Base-by-base conservation (phyloP, 345 rosid species). In the Populus ilicifolia region DNA sequence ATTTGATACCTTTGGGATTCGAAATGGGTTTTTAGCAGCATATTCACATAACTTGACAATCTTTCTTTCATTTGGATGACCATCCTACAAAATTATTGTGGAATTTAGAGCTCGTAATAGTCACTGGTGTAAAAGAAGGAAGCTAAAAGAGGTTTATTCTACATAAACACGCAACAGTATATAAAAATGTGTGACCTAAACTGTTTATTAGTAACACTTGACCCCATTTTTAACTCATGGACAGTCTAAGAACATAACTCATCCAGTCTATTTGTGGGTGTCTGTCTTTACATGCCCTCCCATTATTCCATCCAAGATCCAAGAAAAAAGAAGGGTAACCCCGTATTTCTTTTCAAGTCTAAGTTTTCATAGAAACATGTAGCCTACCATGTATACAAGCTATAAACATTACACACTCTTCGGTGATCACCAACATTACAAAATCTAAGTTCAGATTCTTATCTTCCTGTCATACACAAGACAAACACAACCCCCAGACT, bases 11-110 rank as follows among this genome's bases (percentile, higher is more conserved):
- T 89, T 96, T 16, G 99, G 99, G 72, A 96, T 96, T 65, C 96
- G 91, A 69, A 88, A 80, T 11, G 99, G 97, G 64, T 93, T 96
- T 76, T 81, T 92, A 0, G 96, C 92, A 82, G 98, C 99, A 85
- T 96, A 96, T 87, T 93, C 98, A 25, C 98, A 96, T 74, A 96
- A 84, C 72, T 96, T 96, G 17, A 84, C 83, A 70, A 96, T 92
- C 78, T 90, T 96, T 74, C 99, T 90, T 72, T 96, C 99, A 75
- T 88, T 91, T 75, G 91, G 84, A 65, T 83, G 80, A 68, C 83
- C 89, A 87, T 93, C 95, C 99, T 96, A 81, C 79, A 79, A 73
- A 78, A 54, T 12, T 21, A 69, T 59, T 12, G 68, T 39, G 74
- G 65, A 30, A 46, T 6, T 20, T 3, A 41, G 59, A 72, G 21